Evolutionary conservation across 768 basidiomycete species (phyloP).

Genomic region (Xerocomus brunneocitrinus): DNA sequence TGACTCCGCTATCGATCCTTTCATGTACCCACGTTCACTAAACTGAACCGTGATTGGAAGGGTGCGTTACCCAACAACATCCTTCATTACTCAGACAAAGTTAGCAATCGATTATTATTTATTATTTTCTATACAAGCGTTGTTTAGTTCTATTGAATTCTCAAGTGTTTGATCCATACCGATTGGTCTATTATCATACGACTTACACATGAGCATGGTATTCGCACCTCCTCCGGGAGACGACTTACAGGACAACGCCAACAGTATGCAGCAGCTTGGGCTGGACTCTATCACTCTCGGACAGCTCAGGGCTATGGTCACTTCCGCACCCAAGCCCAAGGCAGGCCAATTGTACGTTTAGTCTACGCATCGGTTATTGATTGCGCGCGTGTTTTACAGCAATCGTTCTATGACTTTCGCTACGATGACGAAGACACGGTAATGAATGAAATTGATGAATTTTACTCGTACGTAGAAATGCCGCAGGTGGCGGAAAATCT

Average conservation of each 20-base stretch:
- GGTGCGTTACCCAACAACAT: background rate
- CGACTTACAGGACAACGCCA: slow-evolving; percentile 30
- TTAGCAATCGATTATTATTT: slow-evolving; percentile 12
- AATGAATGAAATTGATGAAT: slow-evolving; percentile 95
- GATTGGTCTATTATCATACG: too few relatives aligned
- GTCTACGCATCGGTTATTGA: slow-evolving; percentile 16
- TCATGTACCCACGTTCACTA: slow-evolving; percentile 4
- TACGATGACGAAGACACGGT: slow-evolving; percentile 97
- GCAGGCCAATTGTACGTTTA: slow-evolving; percentile 34
- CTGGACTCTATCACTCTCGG: slow-evolving; percentile 77
- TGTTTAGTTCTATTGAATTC: slow-evolving; percentile 25
- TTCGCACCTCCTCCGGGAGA: slow-evolving; percentile 26
- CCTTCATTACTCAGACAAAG: slow-evolving; percentile 2
- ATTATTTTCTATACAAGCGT: background rate
- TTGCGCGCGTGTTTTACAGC: slow-evolving; percentile 41
- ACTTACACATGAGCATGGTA: slow-evolving; percentile 29
- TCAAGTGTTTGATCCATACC: slow-evolving; percentile 11
- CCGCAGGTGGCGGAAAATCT: slow-evolving; percentile 83
- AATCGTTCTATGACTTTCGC: slow-evolving; percentile 85
- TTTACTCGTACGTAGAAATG: slow-evolving; percentile 97
- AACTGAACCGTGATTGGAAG: slow-evolving; percentile 6
- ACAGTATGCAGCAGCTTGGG: slow-evolving; percentile 36
- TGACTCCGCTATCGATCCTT: slow-evolving; percentile 19
- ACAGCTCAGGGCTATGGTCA: slow-evolving; percentile 72
- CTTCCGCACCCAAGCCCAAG: slow-evolving; percentile 69